Conservation (phyloP, 106 monocot species). For the Phalaenopsis aphrodite region DNA sequence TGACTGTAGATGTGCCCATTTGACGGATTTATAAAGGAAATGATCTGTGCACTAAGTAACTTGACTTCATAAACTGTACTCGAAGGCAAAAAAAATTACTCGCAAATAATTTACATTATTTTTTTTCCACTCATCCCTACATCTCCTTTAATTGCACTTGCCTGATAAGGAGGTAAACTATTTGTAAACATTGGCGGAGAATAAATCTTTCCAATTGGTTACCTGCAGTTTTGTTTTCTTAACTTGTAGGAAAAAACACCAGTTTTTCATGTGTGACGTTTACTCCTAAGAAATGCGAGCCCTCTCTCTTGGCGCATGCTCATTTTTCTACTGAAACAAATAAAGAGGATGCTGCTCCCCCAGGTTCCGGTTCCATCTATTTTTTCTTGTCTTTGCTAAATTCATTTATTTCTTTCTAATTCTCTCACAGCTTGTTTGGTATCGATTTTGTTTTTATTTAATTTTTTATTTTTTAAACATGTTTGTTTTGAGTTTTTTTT, state of each 20-base stretch:
- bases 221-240: neutral
- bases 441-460: too few species aligned
- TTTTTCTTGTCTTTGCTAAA: neutral
- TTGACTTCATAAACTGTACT: neutral
- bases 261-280: neutral
- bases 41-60: neutral
- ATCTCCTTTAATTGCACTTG: neutral
- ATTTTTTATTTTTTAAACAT: too few species aligned
- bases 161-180: neutral
- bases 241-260: neutral
- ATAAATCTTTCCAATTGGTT: neutral
- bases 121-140: neutral
- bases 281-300: neutral
- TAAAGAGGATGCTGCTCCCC: slow-evolving; percentile 1
- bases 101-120: neutral
- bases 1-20: neutral
- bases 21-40: neutral
- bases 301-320: neutral
- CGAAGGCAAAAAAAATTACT: neutral
- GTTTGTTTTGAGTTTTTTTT: too few species aligned
- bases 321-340: slow-evolving; percentile 6
- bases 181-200: neutral
- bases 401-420: neutral
- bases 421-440: neutral
- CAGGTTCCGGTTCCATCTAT: neutral